Conservation (phyloP, 768 basidiomycete species). For the button mushroom (Agaricus bisporus) region DNA sequence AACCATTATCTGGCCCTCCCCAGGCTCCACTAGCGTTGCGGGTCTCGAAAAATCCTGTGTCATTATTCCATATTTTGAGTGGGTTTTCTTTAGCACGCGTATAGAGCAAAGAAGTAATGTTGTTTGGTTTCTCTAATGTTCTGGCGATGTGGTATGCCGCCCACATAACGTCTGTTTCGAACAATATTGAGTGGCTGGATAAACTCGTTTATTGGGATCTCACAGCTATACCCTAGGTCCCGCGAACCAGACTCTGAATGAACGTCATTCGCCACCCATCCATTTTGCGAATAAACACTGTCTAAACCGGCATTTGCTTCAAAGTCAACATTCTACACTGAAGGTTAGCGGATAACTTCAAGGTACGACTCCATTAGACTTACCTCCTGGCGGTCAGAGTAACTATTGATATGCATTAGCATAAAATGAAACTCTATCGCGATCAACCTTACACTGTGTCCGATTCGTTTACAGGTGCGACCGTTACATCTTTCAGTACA, state of each 20-base stretch:
- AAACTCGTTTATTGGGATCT: slow-evolving; percentile 11
- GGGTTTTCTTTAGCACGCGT: slow-evolving; percentile 48
- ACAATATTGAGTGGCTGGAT: too few relatives aligned
- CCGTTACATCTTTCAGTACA: slow-evolving; percentile 65
- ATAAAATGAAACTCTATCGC: slow-evolving; percentile 15
- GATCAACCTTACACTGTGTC: slow-evolving; percentile 38
- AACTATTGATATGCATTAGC: slow-evolving; percentile 41
- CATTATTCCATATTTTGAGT: slow-evolving; percentile 59
- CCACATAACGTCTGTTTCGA: slow-evolving; percentile 62
- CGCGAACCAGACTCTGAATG: slow-evolving; percentile 76
- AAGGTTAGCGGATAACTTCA: not conserved
- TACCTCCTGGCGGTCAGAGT: slow-evolving; percentile 63
- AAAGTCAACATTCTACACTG: slow-evolving; percentile 55
- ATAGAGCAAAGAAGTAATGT: slow-evolving; percentile 43
- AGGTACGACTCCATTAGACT: not conserved
- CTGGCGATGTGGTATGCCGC: slow-evolving; percentile 61
- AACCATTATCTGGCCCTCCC: slow-evolving; percentile 66
- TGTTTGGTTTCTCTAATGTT: slow-evolving; percentile 40
- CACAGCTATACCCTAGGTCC: slow-evolving; percentile 75
- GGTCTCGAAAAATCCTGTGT: slow-evolving; percentile 79
- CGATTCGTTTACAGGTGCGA: slow-evolving; percentile 50
- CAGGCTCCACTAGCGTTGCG: slow-evolving; percentile 58
- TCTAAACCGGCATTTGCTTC: slow-evolving; percentile 76
- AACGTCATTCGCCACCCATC: slow-evolving; percentile 73
- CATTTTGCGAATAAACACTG: slow-evolving; percentile 43